These are phyloP conservation scores for Backusella psychrophila DNA, from an alignment of 192 early-diverging fungal genomes.

Conservation along the genomic window DNA sequence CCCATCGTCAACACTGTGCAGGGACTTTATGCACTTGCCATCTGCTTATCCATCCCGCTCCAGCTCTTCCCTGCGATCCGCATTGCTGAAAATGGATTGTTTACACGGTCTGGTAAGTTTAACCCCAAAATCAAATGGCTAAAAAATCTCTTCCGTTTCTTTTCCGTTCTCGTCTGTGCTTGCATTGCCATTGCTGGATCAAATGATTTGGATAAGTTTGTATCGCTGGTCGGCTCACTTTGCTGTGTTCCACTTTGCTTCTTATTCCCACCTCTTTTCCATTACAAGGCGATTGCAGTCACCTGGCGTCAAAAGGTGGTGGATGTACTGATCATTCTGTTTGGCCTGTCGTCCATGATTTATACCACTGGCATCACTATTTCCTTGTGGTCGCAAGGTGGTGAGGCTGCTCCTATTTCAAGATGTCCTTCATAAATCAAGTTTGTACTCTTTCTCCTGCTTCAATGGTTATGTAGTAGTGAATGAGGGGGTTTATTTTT, in stretches of 20 bases:
- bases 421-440: constrained; percentile 16
- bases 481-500: too few relatives aligned
- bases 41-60: constrained; percentile 90
- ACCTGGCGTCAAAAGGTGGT: constrained; percentile 44
- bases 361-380: constrained; percentile 84
- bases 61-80: constrained; percentile 92
- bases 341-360: constrained; percentile 69
- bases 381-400: constrained; percentile 50
- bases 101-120: constrained; percentile 79
- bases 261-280: constrained; percentile 87
- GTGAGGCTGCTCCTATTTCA: constrained; percentile 13
- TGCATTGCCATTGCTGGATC: constrained; percentile 74
- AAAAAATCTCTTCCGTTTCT: constrained; percentile 77
- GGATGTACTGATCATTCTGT: constrained; percentile 61
- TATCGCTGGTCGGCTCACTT: constrained; percentile 27
- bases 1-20: constrained; percentile 72
- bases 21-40: constrained; percentile 87
- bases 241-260: constrained; percentile 69
- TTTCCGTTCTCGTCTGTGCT: constrained; percentile 66
- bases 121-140: constrained; percentile 80
- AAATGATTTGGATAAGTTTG: constrained; percentile 48
- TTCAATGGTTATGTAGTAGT: too few relatives aligned
- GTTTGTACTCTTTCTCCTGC: too few relatives aligned
- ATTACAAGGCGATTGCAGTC: constrained; percentile 62
- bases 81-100: constrained; percentile 88